Evolutionary conservation across 2,329 filamentous ascomycete species (phyloP).

Genomic region (Fonsecaea nubica): DNA sequence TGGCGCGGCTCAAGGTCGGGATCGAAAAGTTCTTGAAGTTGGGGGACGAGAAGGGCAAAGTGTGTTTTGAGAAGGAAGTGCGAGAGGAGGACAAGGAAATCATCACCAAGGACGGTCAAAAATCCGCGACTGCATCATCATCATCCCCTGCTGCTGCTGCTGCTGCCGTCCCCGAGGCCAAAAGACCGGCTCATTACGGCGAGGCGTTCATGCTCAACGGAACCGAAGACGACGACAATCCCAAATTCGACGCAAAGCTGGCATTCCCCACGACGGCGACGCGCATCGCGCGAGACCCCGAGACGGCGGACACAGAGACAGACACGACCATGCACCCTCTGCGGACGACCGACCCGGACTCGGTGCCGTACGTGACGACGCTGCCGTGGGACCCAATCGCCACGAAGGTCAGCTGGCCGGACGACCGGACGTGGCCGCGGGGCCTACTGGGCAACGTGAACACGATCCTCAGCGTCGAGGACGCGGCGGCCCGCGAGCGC

Average conservation of each 20-base stretch:
- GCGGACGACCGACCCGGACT: conserved; percentile 31
- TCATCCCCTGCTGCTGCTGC: too few relatives aligned
- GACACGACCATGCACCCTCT: conserved; percentile 20
- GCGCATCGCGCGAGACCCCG: neutral
- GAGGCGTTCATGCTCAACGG: conserved; percentile 27
- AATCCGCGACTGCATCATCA: neutral
- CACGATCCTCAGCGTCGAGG: conserved; percentile 30
- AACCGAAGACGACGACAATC: conserved; percentile 28
- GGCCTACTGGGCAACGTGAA: conserved; percentile 29
- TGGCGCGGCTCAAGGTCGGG: conserved; percentile 30
- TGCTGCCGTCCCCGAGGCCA: neutral
- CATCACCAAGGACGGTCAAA: neutral
- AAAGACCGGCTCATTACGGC: conserved; percentile 29
- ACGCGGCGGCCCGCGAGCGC: conserved; percentile 29
- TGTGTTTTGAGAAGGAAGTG: conserved; percentile 19
- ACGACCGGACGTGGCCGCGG: conserved; percentile 12
- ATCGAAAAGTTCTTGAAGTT: conserved; percentile 31
- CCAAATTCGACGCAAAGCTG: conserved; percentile 11
- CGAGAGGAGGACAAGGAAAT: conserved; percentile 2
- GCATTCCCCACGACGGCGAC: conserved; percentile 1
- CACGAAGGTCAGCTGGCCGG: conserved; percentile 26
- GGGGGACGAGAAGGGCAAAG: conserved; percentile 23
- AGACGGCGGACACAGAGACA: neutral
- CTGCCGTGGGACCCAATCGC: conserved; percentile 33
- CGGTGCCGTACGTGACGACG: conserved; percentile 28